Evolutionary conservation across 495 filamentous ascomycete species (phyloP).

Genomic region (Aspergillus panamensis): DNA sequence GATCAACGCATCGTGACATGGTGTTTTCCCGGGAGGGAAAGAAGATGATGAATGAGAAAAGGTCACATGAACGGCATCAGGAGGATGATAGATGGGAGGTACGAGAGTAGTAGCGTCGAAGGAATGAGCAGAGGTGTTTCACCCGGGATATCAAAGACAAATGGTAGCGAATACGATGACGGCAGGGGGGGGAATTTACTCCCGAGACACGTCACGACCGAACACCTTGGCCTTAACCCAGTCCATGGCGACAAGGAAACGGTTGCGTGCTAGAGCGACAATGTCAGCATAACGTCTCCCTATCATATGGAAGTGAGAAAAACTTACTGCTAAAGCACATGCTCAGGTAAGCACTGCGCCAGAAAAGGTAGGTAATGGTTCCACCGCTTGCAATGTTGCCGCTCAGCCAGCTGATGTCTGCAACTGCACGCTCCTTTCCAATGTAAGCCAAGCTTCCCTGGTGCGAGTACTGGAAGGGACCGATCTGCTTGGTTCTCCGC

Average conservation of each 20-base stretch:
- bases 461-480: conserved; percentile 96
- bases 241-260: conserved; percentile 86
- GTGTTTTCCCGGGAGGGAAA: not conserved
- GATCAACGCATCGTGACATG: not conserved
- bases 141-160: conserved; percentile 22
- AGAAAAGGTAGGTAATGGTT: conserved; percentile 85
- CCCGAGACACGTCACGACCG: conserved; percentile 91
- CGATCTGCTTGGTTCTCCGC: conserved; percentile 84
- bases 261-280: conserved; percentile 66
- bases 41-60: not conserved
- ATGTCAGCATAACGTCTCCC: conserved; percentile 15
- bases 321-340: conserved; percentile 98
- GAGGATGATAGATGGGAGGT: conserved; percentile 9
- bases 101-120: conserved; percentile 18
- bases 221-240: conserved; percentile 96
- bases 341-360: conserved; percentile 94
- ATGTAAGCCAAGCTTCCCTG: conserved; percentile 97
- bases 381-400: conserved; percentile 90
- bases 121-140: conserved; percentile 10
- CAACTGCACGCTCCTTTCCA: conserved; percentile 94
- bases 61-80: conserved; percentile 15
- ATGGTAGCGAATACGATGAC: conserved; percentile 21
- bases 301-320: conserved; percentile 8
- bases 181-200: conserved; percentile 50
- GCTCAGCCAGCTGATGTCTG: conserved; percentile 95